Evolutionary conservation across 2,329 filamentous ascomycete species (phyloP).

Genomic region (Fusarium albosuccineum): DNA sequence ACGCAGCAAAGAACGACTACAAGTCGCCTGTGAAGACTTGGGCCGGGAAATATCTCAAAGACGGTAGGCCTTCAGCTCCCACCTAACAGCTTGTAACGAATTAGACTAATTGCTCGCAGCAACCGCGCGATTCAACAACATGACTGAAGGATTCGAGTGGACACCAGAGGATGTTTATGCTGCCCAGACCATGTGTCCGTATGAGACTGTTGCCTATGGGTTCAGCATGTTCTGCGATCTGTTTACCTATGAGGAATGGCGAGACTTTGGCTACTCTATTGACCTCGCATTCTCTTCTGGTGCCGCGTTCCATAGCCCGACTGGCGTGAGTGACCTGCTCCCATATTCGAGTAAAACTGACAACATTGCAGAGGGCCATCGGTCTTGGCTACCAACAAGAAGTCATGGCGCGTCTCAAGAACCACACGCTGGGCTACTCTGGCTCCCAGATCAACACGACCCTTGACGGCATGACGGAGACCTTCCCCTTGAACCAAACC

Average conservation of each 20-base stretch:
- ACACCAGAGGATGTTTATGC: conserved; percentile 73
- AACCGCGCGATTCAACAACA: conserved; percentile 67
- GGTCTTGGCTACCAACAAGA: conserved; percentile 82
- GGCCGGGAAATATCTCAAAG: conserved; percentile 73
- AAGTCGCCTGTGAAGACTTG: conserved; percentile 69
- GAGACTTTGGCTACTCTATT: conserved; percentile 77
- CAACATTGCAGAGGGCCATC: conserved; percentile 67
- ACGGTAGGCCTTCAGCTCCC: conserved; percentile 56
- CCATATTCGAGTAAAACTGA: not conserved
- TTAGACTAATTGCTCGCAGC: conserved; percentile 56
- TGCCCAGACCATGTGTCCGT: conserved; percentile 79
- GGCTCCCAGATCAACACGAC: conserved; percentile 76
- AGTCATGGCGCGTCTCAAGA: conserved; percentile 76
- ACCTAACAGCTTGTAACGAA: not conserved
- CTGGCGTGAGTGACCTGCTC: conserved; percentile 60
- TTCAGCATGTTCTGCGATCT: conserved; percentile 81
- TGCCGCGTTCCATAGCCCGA: conserved; percentile 73
- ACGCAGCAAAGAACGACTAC: conserved; percentile 66
- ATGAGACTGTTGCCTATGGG: conserved; percentile 82
- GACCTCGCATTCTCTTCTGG: conserved; percentile 75
- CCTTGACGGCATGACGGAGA: conserved; percentile 74
- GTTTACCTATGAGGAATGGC: conserved; percentile 82
- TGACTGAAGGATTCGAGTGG: conserved; percentile 73
- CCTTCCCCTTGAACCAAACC: conserved; percentile 79
- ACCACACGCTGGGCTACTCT: conserved; percentile 72